A percentile compares a stretch with the other conserved stretches of the same genome.
Conservation (phyloP, 2,329 filamentous ascomycete species). For the Colletotrichum trifolii region DNA sequence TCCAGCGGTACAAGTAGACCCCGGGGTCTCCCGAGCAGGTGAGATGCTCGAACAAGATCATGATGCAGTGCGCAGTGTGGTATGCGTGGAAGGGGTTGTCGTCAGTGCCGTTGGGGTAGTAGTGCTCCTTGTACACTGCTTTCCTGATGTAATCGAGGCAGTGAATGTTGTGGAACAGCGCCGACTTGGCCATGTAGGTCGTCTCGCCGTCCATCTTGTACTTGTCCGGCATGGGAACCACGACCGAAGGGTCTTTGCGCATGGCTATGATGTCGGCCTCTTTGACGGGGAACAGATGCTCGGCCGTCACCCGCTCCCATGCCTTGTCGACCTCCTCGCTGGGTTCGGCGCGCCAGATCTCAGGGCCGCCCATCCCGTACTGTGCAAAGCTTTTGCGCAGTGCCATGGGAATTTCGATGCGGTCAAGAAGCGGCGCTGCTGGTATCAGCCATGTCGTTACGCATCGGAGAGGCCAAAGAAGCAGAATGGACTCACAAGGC, state of each 20-base stretch:
- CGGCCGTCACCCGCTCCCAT: conserved; percentile 22
- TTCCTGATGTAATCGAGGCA: conserved; percentile 27
- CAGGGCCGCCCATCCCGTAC: conserved; percentile 18
- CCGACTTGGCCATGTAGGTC: conserved; percentile 19
- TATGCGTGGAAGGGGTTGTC: conserved; percentile 19
- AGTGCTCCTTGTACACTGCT: conserved; percentile 12
- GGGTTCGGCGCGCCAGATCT: conserved; percentile 21
- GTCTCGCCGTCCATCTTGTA: conserved; percentile 19
- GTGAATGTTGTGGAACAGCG: conserved; percentile 23
- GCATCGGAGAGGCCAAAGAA: no score
- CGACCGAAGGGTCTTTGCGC: conserved; percentile 16
- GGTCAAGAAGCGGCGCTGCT: conserved; percentile 5
- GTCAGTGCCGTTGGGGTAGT: conserved; percentile 25
- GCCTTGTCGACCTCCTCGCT: conserved; percentile 27
- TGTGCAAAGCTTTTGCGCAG: conserved; percentile 20
- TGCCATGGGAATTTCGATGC: conserved; percentile 12
- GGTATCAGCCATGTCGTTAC: not conserved
- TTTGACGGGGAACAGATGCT: conserved; percentile 19
- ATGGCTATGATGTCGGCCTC: conserved; percentile 13
- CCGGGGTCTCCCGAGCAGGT: conserved; percentile 16
- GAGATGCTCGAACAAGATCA: conserved; percentile 20
- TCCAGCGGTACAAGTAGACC: conserved; percentile 17
- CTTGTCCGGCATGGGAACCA: conserved; percentile 16
- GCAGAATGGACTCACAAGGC: not conserved
- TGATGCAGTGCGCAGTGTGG: conserved; percentile 23